Conservation (phyloP, 139 green algal genomes). For the Ettlia oleoabundans region DNA sequence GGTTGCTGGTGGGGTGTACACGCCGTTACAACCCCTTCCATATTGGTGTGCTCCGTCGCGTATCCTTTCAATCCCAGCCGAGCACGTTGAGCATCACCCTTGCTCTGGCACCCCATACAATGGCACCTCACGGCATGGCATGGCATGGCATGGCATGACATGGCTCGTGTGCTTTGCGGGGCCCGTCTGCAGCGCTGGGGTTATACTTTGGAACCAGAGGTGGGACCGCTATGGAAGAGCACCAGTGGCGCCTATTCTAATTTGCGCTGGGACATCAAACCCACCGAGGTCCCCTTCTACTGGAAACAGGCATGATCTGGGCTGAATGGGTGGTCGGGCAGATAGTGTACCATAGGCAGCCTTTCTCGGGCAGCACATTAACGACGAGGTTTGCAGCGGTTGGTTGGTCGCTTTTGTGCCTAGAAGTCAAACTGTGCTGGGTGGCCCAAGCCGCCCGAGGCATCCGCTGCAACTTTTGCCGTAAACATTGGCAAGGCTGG, state of each 20-base stretch:
- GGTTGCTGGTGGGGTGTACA: not conserved
- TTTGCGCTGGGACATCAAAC: conserved; percentile 60
- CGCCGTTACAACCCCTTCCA: no score
- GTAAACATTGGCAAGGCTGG: no score
- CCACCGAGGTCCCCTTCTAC: conserved; percentile 46
- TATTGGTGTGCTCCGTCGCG: no score
- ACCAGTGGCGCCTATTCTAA: conserved; percentile 64
- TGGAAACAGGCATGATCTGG: conserved; percentile 34
- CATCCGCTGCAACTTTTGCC: no score
- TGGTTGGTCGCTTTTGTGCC: no score
- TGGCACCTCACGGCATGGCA: not conserved
- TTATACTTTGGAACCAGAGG: conserved; percentile 22
- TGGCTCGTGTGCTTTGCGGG: not conserved
- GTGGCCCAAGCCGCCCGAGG: no score
- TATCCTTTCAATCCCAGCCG: no score
- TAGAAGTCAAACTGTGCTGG: no score
- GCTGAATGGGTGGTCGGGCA: not conserved
- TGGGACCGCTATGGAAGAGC: conserved; percentile 72
- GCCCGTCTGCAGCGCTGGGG: conserved; percentile 18
- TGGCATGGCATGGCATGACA: not conserved
- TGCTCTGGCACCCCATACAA: no score
- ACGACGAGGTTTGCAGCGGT: no score
- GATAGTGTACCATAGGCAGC: not conserved
- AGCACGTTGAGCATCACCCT: no score
- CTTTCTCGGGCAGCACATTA: no score